Conservation (phyloP, 345 rosid genomes). For the Corymbia maculata region DNA sequence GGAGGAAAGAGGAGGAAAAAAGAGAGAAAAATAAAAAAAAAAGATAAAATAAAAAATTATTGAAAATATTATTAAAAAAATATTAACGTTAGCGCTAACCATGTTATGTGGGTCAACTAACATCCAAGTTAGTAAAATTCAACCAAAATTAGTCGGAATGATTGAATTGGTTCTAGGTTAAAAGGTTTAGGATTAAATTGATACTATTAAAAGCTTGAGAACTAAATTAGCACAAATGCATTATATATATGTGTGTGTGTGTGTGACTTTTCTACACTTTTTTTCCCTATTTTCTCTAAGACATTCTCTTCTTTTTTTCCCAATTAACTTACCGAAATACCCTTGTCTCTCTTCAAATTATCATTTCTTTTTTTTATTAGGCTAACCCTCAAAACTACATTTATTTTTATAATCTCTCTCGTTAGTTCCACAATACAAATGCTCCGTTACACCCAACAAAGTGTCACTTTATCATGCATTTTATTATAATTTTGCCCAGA, state of each 20-base stretch:
- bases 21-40: rapidly evolving
- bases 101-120: rapidly evolving
- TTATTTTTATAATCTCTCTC: neutral
- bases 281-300: neutral
- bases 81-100: rapidly evolving
- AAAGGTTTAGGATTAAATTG: too few relatives aligned
- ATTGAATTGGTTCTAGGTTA: too few relatives aligned
- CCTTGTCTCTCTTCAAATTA: neutral
- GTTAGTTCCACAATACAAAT: neutral
- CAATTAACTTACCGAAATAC: neutral
- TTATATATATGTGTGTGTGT: too few relatives aligned
- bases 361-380: neutral
- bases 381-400: neutral
- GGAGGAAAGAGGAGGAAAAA: neutral
- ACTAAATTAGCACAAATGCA: rapidly evolving
- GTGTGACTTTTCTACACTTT: too few relatives aligned
- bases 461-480: neutral
- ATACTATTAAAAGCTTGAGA: rapidly evolving
- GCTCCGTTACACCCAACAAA: neutral
- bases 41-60: too few relatives aligned
- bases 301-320: neutral
- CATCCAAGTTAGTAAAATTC: neutral
- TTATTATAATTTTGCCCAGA: neutral
- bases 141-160: neutral
- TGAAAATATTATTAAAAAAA: too few relatives aligned